Evolutionary conservation across 2,329 filamentous ascomycete species (phyloP), one percentile per base, ranked within the genome.

Genomic region (Pyrenochaeta sp.): DNA sequence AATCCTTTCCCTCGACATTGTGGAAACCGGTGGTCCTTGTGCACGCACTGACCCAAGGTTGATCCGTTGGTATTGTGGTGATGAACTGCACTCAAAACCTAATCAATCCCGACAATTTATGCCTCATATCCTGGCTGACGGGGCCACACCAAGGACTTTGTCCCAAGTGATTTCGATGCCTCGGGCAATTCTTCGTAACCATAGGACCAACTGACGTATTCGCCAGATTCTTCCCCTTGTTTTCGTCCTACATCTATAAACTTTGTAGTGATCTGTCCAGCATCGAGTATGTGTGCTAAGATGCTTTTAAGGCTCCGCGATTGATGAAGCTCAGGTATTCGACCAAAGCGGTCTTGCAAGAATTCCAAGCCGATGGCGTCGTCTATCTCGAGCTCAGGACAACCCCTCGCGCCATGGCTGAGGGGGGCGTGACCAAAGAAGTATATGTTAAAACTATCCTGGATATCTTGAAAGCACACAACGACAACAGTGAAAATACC

Each of bases 381-480:
- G 78, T 82, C 42, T 93, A 94, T 63, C 78, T 92, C 9, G 90
- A 95, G 67, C 80, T 94, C 17, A 84, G 90, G 29, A 93, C 89
- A 1, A 94, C 89, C 1, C 90, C 90, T 1, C 82, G 90, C 39
- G 77, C 80, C 2, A 81, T 86, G 22, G 75, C 79, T 3, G 64
- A 70, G 0, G 73, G 75, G 5, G 71, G 71, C 10, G 72, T 89
- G 26, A 81, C 83, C 17, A 83, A 84, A 51, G 78, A 80, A 3
- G 74, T 76, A 40, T 93, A 94, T 68, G 77, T 93, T 21, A 57
- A 74, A 22, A 81, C 81, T 5, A 78, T 94, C n/a, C 77, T 91
- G 7, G 68, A 74, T n/a, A 77, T 82, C n/a, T 84, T 93, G 20
- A 65, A 72, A 2, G 60, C 67, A 3, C 85, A 82, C 58, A 77